phyloP scores from a whole-genome alignment of 345 rosid genomes.

The Lumnitzera racemosa region DNA sequence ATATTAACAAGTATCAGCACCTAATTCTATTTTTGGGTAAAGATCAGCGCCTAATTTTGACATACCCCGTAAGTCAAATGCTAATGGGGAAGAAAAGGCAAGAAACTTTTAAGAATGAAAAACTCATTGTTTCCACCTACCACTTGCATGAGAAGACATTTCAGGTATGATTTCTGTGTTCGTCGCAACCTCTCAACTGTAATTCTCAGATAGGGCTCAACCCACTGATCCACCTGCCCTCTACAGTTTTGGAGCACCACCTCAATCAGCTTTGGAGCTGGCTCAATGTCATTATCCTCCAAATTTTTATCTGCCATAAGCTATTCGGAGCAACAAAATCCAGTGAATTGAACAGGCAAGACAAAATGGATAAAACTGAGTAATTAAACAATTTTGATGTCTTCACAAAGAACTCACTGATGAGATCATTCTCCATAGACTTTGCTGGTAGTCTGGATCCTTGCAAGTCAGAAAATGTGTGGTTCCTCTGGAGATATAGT shows the following conservation, averaged over 20 bases:
- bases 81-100: neutral
- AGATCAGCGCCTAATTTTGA: too few species aligned
- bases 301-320: constrained; percentile 73
- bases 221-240: constrained; percentile 98
- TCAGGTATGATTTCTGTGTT: constrained; percentile 71
- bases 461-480: constrained; percentile 81
- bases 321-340: constrained; percentile 25
- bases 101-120: constrained; percentile 1
- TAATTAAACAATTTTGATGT: neutral
- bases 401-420: constrained; percentile 49
- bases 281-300: constrained; percentile 85
- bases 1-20: too few species aligned
- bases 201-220: constrained; percentile 86
- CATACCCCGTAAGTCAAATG: neutral
- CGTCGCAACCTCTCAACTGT: constrained; percentile 74
- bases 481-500: constrained; percentile 91
- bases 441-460: constrained; percentile 94
- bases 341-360: neutral
- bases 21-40: too few species aligned
- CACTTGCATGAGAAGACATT: constrained; percentile 96
- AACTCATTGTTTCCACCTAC: constrained; percentile 32
- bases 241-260: constrained; percentile 95
- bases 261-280: constrained; percentile 98
- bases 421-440: constrained; percentile 89
- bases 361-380: neutral